Conservation (phyloP, 2,329 filamentous ascomycete species). For the Penicillium expansum region DNA sequence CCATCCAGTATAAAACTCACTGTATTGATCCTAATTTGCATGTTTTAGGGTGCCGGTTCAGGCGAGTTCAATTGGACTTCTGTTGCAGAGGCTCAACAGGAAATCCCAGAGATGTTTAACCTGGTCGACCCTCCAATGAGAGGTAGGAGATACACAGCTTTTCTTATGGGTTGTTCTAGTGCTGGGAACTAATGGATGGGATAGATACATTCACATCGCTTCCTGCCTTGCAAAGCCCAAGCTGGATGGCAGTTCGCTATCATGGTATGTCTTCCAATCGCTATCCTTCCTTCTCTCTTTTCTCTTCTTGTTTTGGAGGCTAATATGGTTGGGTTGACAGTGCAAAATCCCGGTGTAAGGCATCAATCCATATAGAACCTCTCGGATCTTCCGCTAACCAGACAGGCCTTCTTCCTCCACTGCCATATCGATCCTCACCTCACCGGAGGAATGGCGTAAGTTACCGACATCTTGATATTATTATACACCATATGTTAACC, state of each 20-base stretch:
- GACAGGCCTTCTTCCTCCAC: conserved; percentile 4
- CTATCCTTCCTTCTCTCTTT: background rate
- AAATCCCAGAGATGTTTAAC: conserved; percentile 1
- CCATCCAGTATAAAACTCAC: no score
- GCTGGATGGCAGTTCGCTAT: conserved; percentile 7
- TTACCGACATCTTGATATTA: background rate
- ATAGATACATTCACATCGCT: conserved; percentile 3
- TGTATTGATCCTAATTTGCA: background rate
- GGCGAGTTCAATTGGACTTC: conserved; percentile 5
- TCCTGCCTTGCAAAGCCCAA: background rate
- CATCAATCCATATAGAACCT: background rate
- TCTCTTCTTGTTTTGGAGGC: background rate
- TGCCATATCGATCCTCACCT: conserved; percentile 8
- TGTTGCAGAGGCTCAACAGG: background rate
- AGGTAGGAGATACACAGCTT: background rate
- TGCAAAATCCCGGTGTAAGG: conserved; percentile 5
- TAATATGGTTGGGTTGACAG: background rate
- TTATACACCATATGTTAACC: background rate
- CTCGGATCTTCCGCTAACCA: background rate
- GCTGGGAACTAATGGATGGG: background rate
- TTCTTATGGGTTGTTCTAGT: background rate
- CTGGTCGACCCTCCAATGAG: conserved; percentile 4
- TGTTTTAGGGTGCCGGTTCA: background rate
- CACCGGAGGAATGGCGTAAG: conserved; percentile 8
- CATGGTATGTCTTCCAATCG: background rate